Conservation (phyloP, 768 basidiomycete species). For the Dendrothele bispora region DNA sequence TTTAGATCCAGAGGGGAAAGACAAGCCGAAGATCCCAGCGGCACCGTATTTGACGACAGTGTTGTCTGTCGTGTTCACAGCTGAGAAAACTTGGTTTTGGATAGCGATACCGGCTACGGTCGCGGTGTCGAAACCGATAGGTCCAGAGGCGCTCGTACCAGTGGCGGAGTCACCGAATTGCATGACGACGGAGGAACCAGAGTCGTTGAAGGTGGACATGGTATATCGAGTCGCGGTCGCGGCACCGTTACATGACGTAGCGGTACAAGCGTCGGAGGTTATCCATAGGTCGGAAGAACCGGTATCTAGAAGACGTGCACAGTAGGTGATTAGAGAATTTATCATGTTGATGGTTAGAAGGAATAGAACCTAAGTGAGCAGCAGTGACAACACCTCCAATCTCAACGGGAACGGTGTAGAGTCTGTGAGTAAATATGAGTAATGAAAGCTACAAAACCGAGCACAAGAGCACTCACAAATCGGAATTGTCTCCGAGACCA, state of each 20-base stretch:
- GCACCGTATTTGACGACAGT: constrained; percentile 52
- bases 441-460: neutral
- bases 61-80: constrained; percentile 60
- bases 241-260: constrained; percentile 35
- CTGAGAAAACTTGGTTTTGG: constrained; percentile 51
- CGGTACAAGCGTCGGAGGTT: constrained; percentile 47
- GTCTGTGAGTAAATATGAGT: constrained; percentile 14
- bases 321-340: constrained; percentile 4
- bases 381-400: constrained; percentile 27
- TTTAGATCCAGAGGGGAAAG: constrained; percentile 60
- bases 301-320: constrained; percentile 48
- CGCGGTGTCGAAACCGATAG: constrained; percentile 52
- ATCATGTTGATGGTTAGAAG: no score
- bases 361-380: constrained; percentile 50
- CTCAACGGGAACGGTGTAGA: constrained; percentile 37
- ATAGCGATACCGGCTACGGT: constrained; percentile 54
- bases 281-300: constrained; percentile 76
- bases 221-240: constrained; percentile 45
- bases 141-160: constrained; percentile 60
- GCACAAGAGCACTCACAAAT: constrained; percentile 29
- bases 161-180: constrained; percentile 69
- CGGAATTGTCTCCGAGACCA: constrained; percentile 36
- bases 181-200: constrained; percentile 38
- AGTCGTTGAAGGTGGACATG: constrained; percentile 32
- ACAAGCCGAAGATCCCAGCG: constrained; percentile 66